These are phyloP conservation scores for Chrysoporthe deuterocubensis DNA, from an alignment of 2,329 filamentous ascomycete genomes.

Conservation along the genomic window DNA sequence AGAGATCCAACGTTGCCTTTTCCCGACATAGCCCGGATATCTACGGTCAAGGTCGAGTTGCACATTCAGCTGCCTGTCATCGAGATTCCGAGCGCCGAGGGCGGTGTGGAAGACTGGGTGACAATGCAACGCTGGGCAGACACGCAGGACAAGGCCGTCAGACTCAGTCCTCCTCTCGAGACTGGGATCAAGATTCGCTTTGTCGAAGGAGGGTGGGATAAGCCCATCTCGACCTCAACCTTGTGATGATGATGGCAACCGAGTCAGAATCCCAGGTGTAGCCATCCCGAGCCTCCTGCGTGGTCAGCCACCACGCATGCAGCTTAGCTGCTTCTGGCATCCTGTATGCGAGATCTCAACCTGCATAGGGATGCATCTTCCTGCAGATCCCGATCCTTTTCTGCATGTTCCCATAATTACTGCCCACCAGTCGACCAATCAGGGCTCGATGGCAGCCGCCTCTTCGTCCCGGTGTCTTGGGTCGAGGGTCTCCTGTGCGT, in stretches of 20 bases:
- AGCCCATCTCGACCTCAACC: too few species aligned
- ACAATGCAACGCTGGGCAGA: background rate
- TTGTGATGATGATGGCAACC: background rate
- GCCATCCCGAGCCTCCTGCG: background rate
- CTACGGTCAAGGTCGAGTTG: slow-evolving; percentile 7
- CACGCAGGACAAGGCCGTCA: background rate
- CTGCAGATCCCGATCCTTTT: background rate
- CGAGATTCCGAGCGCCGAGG: background rate
- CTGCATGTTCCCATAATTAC: background rate
- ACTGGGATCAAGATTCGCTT: too few species aligned
- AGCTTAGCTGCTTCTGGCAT: slow-evolving; percentile 21
- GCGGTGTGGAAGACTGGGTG: background rate
- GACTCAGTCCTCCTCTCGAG: background rate
- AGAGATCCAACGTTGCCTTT: slow-evolving; percentile 18
- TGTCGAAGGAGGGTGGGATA: too few species aligned
- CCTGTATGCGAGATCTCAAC: slow-evolving; percentile 22
- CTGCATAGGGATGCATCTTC: slow-evolving; percentile 17
- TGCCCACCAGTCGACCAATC: slow-evolving; percentile 17
- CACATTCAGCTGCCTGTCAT: background rate
- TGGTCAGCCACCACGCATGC: slow-evolving; percentile 8
- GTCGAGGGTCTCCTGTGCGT: background rate
- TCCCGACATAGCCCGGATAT: slow-evolving; percentile 24
- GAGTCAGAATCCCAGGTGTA: too few species aligned
- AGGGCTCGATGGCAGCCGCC: slow-evolving; percentile 8
- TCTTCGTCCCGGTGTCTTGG: slow-evolving; percentile 16